A percentile compares a stretch with the other conserved stretches of the same genome.
phyloP scores from a whole-genome alignment of 2,329 filamentous ascomycete genomes.

The Fusarium compactum region DNA sequence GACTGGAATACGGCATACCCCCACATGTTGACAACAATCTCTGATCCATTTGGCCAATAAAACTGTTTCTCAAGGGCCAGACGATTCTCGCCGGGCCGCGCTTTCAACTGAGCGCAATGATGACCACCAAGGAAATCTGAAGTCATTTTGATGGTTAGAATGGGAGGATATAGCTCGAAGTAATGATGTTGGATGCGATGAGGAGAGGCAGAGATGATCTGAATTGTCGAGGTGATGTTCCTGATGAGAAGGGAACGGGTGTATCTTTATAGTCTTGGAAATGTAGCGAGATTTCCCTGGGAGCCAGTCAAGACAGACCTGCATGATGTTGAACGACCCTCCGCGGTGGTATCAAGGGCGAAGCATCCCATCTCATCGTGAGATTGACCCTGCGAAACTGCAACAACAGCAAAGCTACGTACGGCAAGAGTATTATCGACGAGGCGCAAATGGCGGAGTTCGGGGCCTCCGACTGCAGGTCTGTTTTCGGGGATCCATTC shows the following conservation, averaged over 20 bases:
- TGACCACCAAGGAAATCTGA: neutral
- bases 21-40: constrained; percentile 1
- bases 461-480: neutral
- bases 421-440: too few species aligned
- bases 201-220: neutral
- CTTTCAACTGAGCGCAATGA: neutral
- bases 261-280: neutral
- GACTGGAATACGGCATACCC: neutral
- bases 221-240: neutral
- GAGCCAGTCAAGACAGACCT: neutral
- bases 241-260: neutral
- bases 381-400: neutral
- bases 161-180: neutral
- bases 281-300: neutral
- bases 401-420: neutral
- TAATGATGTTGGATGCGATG: neutral
- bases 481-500: neutral
- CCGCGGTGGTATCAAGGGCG: too few species aligned
- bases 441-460: neutral
- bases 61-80: neutral
- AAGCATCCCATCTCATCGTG: neutral
- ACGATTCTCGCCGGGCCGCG: neutral
- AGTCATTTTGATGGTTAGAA: neutral
- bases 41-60: neutral
- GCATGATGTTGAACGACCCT: neutral